phyloP scores from a whole-genome alignment of 2,329 filamentous ascomycete species.

The Passalora sequoiae region DNA sequence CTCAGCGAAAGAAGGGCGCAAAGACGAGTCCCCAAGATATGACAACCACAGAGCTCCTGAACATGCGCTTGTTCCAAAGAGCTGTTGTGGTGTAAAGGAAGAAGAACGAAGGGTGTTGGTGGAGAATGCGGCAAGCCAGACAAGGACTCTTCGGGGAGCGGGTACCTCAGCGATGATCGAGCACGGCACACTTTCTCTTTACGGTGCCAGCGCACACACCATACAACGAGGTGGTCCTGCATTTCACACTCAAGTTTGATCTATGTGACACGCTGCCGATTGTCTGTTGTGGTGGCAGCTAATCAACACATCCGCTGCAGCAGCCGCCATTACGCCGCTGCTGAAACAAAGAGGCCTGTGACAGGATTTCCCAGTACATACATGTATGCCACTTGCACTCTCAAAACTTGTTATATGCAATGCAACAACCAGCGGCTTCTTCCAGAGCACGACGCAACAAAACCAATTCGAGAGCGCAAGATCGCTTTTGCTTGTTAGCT shows the following conservation, averaged over 20 bases:
- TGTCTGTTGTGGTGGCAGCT: too few relatives aligned
- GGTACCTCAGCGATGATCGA: neutral
- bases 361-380: too few relatives aligned
- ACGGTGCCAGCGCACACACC: neutral
- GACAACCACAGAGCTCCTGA: conserved; percentile 11
- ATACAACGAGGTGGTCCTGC: neutral
- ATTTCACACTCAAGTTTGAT: too few relatives aligned
- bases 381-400: conserved; percentile 9
- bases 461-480: conserved; percentile 13
- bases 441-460: conserved; percentile 14
- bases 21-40: conserved; percentile 13
- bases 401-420: neutral
- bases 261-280: too few relatives aligned
- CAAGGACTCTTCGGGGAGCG: neutral
- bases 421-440: too few relatives aligned
- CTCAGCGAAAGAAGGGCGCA: conserved; percentile 11
- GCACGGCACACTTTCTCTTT: neutral
- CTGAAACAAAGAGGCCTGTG: conserved; percentile 17
- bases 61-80: conserved; percentile 9
- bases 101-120: neutral
- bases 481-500: conserved; percentile 7
- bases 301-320: conserved; percentile 3
- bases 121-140: conserved; percentile 3
- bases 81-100: conserved; percentile 2
- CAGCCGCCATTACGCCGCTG: conserved; percentile 14